Base-by-base conservation (phyloP, 2,329 filamentous ascomycete species). In the Cladorrhinum sp. region DNA sequence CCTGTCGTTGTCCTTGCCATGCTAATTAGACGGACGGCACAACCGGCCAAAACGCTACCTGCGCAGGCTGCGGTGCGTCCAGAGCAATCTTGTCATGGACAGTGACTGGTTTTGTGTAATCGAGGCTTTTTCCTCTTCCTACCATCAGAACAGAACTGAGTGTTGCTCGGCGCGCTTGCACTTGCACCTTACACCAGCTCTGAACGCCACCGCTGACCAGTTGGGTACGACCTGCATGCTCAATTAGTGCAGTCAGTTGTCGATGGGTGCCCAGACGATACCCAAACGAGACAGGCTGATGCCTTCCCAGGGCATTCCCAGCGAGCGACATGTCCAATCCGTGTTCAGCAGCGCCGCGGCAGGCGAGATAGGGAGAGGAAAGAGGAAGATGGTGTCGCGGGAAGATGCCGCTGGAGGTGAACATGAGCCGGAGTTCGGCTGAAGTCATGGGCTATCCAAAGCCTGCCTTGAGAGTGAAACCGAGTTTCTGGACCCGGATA, bases 401-500 rank as follows among this genome's bases (percentile, higher is more conserved):
- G 49, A 24, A 45, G 32, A 52, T 57, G 49, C 45, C 57, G 41
- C 32, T 56, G 56, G 32, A 3, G 32, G 16, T 36, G 32, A 36
- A 36, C 32, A 38, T 27, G 50, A 59, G 64, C 57, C 60, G 57
- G 61, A 53, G 41, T 63, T 64, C 55, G 66, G 67, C 64, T 67
- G 64, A 66, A 65, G 58, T 67, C 60, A 59, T 63, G 27, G 54
- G 58, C 52, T 50, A 50, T 6, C 58, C 58, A 55, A 45, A 50
- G 32, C 45, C 32, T 50, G 50, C 32, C 32, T 20, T 25, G 16
- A 18, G 60, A 58, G 61, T 68, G 70, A 72, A 72, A 70, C 71
- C 68, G 64, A 70, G 65, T 61, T 61, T 62, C 63, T 68, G 68
- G 69, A 62, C 66, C 68, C 67, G 66, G 36, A 60, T 56, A 60